Evolutionary conservation across 1,139 yeast genomes (phyloP), one percentile per base, ranked within the genome.

Genomic region (Saccharomyces hybrid): DNA sequence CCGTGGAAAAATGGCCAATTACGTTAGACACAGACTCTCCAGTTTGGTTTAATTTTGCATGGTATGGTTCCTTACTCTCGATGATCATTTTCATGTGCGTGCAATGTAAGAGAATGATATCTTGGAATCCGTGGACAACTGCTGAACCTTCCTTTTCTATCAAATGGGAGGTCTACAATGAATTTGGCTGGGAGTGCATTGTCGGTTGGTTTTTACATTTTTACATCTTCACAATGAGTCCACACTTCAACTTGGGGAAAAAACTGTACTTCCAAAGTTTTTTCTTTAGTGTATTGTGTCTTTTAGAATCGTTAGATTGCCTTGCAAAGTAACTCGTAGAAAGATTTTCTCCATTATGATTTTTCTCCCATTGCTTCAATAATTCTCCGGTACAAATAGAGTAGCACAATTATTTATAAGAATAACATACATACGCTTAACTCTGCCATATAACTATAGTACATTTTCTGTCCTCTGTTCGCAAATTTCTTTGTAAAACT

Each of bases 181-280:
- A 64, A n/a, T 65, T 78, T 55, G 74, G 73, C 5, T 66, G 76
- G 49, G 72, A 77, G 14, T 79, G 76, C 60, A 64, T 73, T 26
- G 47, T 78, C 3, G 91, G 90, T 2, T 86, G 86, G 83, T 60
- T 73, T 1, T 51, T 81, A 27, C 87, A 83, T 66, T 79, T 77
- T 59, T 79, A 79, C 62, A 73, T 74, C 59, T 71, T 80, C 48
- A 72, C 77, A 71, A 79, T 82, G 20, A 77, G 84, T 64, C 82
- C 81, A 58, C 73, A 80, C 50, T 62, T 60, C 59, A 80, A 82
- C 70, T 70, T 83, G 52, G 81, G 77, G 60, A 46, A 60, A 2
- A 52, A 46, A 2, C 81, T 80, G 63, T 85, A 84, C 67, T 66
- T 83, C 51, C 88, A 89, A 48, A 76, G 87, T 0, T 71, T 81